Evolutionary conservation across 2,329 filamentous ascomycete species (phyloP).

Genomic region (Colletotrichum falcatum): DNA sequence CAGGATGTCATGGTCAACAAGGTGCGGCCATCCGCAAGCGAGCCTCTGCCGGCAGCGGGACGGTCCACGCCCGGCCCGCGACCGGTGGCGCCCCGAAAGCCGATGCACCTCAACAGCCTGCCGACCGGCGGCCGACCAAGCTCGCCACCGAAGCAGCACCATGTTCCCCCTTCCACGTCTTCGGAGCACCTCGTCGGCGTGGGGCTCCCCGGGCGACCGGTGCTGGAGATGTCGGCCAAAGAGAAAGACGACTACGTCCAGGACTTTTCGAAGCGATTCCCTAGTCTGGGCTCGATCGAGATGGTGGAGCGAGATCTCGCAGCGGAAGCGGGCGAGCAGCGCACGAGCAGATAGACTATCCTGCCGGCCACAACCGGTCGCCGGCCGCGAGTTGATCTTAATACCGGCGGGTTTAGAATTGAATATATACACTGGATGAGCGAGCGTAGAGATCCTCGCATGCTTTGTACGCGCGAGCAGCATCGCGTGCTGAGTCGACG

Average conservation of each 20-base stretch:
- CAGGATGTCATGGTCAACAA: conserved; percentile 41
- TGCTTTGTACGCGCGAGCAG: conserved; percentile 10
- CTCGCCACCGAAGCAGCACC: conserved; percentile 59
- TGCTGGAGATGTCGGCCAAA: conserved; percentile 66
- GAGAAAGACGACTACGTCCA: conserved; percentile 75
- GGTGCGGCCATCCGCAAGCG: conserved; percentile 41
- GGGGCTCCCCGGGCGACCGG: conserved; percentile 61
- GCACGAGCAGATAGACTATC: conserved; percentile 14
- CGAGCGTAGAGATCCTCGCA: conserved; percentile 25
- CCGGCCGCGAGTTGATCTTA: no score
- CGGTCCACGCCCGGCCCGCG: conserved; percentile 48
- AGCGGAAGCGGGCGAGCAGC: conserved; percentile 49
- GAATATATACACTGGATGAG: conserved; percentile 31
- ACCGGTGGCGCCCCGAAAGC: conserved; percentile 71
- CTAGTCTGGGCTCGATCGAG: conserved; percentile 85
- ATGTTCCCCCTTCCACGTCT: conserved; percentile 42
- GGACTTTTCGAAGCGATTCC: conserved; percentile 87
- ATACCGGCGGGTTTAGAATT: conserved; percentile 12
- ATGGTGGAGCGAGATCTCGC: conserved; percentile 81
- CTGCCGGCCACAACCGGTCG: not conserved
- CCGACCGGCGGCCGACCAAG: conserved; percentile 56
- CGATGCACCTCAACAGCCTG: conserved; percentile 69
- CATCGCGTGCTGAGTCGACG: conserved; percentile 1
- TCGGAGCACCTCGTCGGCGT: conserved; percentile 57
- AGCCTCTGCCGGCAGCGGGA: conserved; percentile 42